Evolutionary conservation across 257 asterid species (phyloP), one percentile per base, ranked within the genome.

Genomic region (Paulownia fortunei): DNA sequence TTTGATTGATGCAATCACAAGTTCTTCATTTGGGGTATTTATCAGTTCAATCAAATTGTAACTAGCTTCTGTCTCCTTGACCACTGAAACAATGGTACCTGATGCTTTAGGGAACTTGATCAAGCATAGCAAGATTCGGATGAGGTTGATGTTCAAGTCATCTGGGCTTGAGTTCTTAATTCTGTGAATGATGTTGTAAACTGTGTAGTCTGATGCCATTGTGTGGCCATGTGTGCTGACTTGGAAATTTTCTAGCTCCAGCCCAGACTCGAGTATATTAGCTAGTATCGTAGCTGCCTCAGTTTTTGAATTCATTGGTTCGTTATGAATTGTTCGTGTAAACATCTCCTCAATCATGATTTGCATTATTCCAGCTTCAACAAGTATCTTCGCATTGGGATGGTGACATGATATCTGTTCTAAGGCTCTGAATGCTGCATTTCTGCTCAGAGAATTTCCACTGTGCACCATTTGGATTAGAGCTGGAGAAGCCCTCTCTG

Each of bases 251-350:
- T 86, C 91, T 9, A 88, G 76, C 70, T 85, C 92, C 5, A 82
- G 58, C 66, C 92, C 94, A 0, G 97, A 87, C 81, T 91, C 97
- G 2, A 91, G 89, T 67, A 91, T 81, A 66, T 92, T 91, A 16
- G 98, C 96, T 12, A 92, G 92, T 54, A 92, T 85, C 23, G 72
- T 76, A 42, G 98, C 84, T 27, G 97, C 98, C 76, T 89, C 91
- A 6, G 83, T 74, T 77, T 79, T 86, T 41, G 92, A 87, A 65
- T 82, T 76, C 81, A 82, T 83, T 24, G 88, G 84, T 55, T 89
- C 93, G 24, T 76, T 71, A 3, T 84, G 80, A 64, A 79, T 81
- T 1, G 83, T 83, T 60, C 86, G 78, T 51, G 79, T 10, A 80
- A 93, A 83, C 81, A 93, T 91, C 87, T 93, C 98, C 15, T 91